These are phyloP conservation scores for Aspergillus sp. DNA, from an alignment of 2,329 filamentous ascomycete species.

Conservation along the genomic window DNA sequence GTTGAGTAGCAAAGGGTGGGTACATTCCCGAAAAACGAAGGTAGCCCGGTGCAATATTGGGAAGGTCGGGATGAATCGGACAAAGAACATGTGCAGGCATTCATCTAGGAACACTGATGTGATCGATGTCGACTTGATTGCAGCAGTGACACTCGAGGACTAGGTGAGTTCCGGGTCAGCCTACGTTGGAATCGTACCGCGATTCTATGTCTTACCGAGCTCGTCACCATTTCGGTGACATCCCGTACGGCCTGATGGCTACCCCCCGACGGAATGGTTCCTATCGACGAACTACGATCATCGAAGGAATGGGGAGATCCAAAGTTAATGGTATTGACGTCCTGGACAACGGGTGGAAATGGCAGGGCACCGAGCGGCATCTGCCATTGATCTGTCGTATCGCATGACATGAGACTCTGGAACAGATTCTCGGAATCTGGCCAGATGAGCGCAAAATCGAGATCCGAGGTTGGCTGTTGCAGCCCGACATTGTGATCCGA, in stretches of 20 bases:
- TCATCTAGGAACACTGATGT: constrained; percentile 48
- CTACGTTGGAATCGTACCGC: not conserved
- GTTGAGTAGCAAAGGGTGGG: constrained; percentile 44
- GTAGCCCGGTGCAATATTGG: constrained; percentile 46
- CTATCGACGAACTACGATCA: constrained; percentile 36
- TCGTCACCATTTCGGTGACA: constrained; percentile 46
- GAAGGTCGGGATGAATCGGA: constrained; percentile 47
- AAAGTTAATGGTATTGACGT: constrained; percentile 29
- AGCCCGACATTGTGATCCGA: constrained; percentile 18
- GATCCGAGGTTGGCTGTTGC: constrained; percentile 27
- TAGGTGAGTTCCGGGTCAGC: constrained; percentile 11
- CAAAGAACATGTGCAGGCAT: constrained; percentile 50
- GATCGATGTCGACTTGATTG: constrained; percentile 43
- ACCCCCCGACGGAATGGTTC: constrained; percentile 40
- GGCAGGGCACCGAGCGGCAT: constrained; percentile 44
- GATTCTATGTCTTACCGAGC: constrained; percentile 32
- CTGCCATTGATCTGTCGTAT: constrained; percentile 42
- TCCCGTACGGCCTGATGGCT: constrained; percentile 46
- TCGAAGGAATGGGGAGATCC: constrained; percentile 38
- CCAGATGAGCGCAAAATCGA: constrained; percentile 46
- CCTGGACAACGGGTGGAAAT: constrained; percentile 33
- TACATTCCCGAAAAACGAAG: constrained; percentile 46
- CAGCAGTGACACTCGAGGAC: constrained; percentile 47
- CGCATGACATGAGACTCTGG: constrained; percentile 44
- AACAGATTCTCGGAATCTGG: constrained; percentile 47